phyloP scores from a whole-genome alignment of 352 stramenopile species.

The Aphanomyces invadans region DNA sequence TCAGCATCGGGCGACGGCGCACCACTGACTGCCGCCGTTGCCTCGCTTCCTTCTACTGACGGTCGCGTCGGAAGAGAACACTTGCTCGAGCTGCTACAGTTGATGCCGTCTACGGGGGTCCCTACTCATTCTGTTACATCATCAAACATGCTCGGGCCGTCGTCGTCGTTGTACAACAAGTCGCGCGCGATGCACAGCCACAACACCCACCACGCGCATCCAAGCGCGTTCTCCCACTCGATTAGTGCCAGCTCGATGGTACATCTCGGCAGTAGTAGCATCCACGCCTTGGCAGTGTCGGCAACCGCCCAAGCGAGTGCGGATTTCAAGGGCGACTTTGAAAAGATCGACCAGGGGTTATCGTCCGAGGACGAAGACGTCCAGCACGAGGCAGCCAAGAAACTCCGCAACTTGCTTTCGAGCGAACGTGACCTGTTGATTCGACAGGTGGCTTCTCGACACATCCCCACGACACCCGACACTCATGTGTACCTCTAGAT shows the following conservation, averaged over 20 bases:
- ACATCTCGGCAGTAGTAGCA: slow-evolving; percentile 23
- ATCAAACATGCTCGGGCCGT: slow-evolving; percentile 1
- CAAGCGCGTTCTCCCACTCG: slow-evolving; percentile 17
- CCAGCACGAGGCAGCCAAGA: slow-evolving; percentile 79
- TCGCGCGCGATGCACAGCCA: slow-evolving; percentile 19
- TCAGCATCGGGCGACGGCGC: slow-evolving; percentile 19
- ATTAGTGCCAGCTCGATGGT: slow-evolving; percentile 24
- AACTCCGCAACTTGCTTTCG: slow-evolving; percentile 75
- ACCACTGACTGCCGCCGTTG: slow-evolving; percentile 16
- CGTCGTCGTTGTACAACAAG: slow-evolving; percentile 13
- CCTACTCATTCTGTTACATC: neutral
- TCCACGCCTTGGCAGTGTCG: slow-evolving; percentile 13
- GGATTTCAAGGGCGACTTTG: slow-evolving; percentile 65
- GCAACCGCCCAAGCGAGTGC: slow-evolving; percentile 3
- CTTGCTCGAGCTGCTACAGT: neutral
- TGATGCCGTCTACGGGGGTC: slow-evolving; percentile 6
- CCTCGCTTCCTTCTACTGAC: neutral
- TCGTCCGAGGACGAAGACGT: slow-evolving; percentile 77
- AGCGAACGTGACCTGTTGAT: slow-evolving; percentile 79
- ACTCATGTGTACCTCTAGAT: slow-evolving; percentile 38
- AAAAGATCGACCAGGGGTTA: slow-evolving; percentile 71
- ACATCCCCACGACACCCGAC: too few species aligned
- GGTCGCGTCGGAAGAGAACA: neutral
- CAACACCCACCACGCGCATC: slow-evolving; percentile 3
- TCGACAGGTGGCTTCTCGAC: too few species aligned